Base-by-base conservation (phyloP, 2,329 filamentous ascomycete genomes). In the Talaromyces sp. region DNA sequence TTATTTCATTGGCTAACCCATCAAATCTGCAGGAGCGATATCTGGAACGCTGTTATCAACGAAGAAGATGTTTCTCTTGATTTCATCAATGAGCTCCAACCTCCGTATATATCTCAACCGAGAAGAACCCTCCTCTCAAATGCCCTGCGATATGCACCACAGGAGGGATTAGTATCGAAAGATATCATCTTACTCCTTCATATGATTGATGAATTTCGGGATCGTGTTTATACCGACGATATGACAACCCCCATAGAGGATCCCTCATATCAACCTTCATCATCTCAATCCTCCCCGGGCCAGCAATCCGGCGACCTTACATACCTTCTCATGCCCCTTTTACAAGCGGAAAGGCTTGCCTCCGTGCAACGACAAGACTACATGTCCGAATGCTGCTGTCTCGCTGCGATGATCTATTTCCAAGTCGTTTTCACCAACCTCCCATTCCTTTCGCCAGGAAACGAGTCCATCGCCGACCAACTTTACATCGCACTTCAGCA, bases 361-460 rank as follows among this genome's bases (percentile, higher is more conserved):
- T 61, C 59, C 5, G 8, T 25, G 3, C 59, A 61, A 49, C 17
- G 59, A 17, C 45, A 61, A n/a, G 59, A 61, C 59, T 51, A 61
- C 27, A 61, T 61, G 27, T 61, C 59, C 17, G 59, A 61, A 40
- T 61, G 59, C 45, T 61, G 59, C 8, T 61, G 59, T 38, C 59
- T 61, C 4, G 59, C 59, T 29, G 59, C 59, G 15, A 61, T 61
- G 19, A 61, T 61, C n/a, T 61, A 61, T 36, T 61, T n/a, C 43
- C 45, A 49, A 17, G 59, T 38, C 45, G n/a, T 61, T 2, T 61
- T 10, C 31, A 40, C 31, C 7, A 47, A 53, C 31, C 1, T 49
- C 13, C 59, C 59, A 53, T 61, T 61, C 15, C 40, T 49, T 40
- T 61, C 59, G 31, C 59, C 59, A 22, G 31, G 34, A 22, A 61